Conservation (phyloP, 1,284 basidiomycete genomes). For the Malassezia restricta region DNA sequence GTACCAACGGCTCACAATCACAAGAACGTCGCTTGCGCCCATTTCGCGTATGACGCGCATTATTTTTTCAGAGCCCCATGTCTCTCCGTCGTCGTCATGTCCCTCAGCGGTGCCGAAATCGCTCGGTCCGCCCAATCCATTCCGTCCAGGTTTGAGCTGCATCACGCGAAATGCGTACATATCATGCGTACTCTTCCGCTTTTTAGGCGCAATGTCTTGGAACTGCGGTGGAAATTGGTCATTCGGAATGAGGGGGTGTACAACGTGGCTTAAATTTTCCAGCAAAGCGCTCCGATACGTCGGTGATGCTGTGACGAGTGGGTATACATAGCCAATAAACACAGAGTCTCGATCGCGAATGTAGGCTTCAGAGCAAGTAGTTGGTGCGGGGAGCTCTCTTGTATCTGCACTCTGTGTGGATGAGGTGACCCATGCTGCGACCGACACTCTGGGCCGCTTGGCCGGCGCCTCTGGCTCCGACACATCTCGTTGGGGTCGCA, state of each 20-base stretch:
- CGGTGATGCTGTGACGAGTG: slow-evolving; percentile 20
- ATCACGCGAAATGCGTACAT: slow-evolving; percentile 40
- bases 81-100: slow-evolving; percentile 40
- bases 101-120: slow-evolving; percentile 38
- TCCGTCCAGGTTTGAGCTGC: slow-evolving; percentile 31
- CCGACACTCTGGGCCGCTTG: not conserved
- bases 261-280: slow-evolving; percentile 29
- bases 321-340: slow-evolving; percentile 42
- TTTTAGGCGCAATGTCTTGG: slow-evolving; percentile 21
- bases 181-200: slow-evolving; percentile 34
- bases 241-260: slow-evolving; percentile 33
- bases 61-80: slow-evolving; percentile 33
- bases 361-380: slow-evolving; percentile 23
- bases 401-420: slow-evolving; percentile 15
- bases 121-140: slow-evolving; percentile 30
- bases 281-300: slow-evolving; percentile 23
- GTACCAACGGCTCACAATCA: slow-evolving; percentile 52
- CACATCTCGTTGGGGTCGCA: not conserved
- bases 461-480: not conserved
- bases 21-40: slow-evolving; percentile 36
- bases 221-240: slow-evolving; percentile 29
- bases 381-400: slow-evolving; percentile 24
- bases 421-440: slow-evolving; percentile 10
- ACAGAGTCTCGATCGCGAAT: slow-evolving; percentile 39
- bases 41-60: slow-evolving; percentile 26